Evolutionary conservation across 1,139 yeast genomes (phyloP), one percentile per base, ranked within the genome.

Genomic region (Kodamaea sp.): DNA sequence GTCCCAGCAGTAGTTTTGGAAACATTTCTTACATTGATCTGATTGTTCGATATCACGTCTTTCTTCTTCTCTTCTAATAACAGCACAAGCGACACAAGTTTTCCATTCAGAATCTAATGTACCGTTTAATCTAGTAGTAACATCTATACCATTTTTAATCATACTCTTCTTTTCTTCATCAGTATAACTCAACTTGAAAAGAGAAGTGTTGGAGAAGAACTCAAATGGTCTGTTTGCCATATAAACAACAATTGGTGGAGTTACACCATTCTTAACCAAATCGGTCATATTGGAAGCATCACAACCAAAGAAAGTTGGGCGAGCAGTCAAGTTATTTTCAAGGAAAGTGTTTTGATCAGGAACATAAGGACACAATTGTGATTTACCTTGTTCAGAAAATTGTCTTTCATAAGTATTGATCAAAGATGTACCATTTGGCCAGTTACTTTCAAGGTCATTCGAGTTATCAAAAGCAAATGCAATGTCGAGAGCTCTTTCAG

Each of bases 221-320:
- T 84, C 67, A 60, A 79, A 82, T 36, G 89, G 85, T 45, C 84
- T 64, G 62, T 89, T 89, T 36, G 95, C 94, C 49, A 81, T 73
- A 62, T 86, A 89, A 11, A 88, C 81, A 40, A 89, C 68, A 47
- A 89, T 67, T 1, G 96, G 96, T 10, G 95, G 89, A 5, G 42
- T 39, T 6, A 53, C 57, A 24, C 53, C 58, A 35, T 58, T 63
- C 40, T 60, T 60, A 12, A 54, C 54, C 40, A 58, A 48, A 11
- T 49, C 57, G 4, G 92, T 78, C 53, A 84, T 63, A 57, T 87
- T 86, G 2, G 63, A 55, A 9, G 86, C 77, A 55, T 85, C 78
- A 64, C 97, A 89, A 33, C 97, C 97, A 55, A 88, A 88, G 66
- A 89, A 88, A 0, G 87, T 73, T 41, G 96, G 95, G 51, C 62